Evolutionary conservation across 208 protist genomes (phyloP), one percentile per base, ranked within the genome.

Genomic region (Trypanosomatidae sp.): DNA sequence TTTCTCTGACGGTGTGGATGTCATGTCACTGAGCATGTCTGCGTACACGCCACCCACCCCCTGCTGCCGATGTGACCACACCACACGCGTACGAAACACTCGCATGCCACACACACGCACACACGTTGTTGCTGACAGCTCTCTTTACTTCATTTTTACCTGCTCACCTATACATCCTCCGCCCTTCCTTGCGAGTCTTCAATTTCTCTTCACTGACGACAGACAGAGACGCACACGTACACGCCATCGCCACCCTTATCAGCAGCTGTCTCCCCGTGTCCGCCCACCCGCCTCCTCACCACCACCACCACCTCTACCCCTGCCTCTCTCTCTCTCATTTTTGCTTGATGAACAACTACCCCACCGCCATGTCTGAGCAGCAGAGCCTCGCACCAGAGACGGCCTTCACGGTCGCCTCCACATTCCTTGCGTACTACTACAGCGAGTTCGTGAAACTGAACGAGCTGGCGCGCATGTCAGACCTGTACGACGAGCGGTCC

Each of bases 361-460:
- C 25, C 33, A 73, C 2, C 25, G 44, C 46, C 68, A 81, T 76
- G 76, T 46, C 76, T 22, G 76, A 81, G 15, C 28, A 50, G 1
- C 70, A 81, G 56, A 69, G 43, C 60, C 69, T 93, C 15, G 65
- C 82, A 8, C 78, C 77, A 58, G 86, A 92, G 53, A 72, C 64
- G 41, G 82, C 87, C 74, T 71, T 76, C 62, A 79, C 69, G 39
- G 73, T 96, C 72, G 86, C 88, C 58, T 82, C 81, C 58, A 84
- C 81, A 75, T 96, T 96, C 69, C 79, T 96, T 41, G 71, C 82
- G 30, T 81, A 79, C 70, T 96, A 91, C 83, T 96, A 95, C 87
- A 88, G 83, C 60, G 80, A 87, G 62, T 93, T 96, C 67, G 87
- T 92, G n/a, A 80, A 85, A 66, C 62, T 74, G 49, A 73, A 78